Evolutionary conservation across 371 early-diverging fungal genomes (phyloP), one percentile per base, ranked within the genome.

Genomic region (Catenaria anguillulae): DNA sequence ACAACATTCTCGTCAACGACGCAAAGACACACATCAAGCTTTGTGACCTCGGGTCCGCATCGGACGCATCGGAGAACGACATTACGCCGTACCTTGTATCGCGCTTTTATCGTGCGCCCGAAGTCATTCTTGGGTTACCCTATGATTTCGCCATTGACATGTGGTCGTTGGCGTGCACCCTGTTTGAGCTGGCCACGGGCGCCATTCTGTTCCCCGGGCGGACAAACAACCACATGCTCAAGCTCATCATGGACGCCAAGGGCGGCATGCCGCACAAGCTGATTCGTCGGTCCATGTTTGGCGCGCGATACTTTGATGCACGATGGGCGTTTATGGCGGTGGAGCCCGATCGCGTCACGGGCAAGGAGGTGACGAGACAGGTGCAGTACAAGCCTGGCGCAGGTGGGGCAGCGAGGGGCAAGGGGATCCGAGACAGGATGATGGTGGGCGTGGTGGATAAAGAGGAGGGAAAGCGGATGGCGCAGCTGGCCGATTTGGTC

Each of bases 91-190:
- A 96, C 65, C 77, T 98, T 4, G 93, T 94, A 40, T 92, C 92
- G 59, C 82, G 99, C 55, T 99, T 95, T 78, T 99, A 99, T 69
- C 86, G 99, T 43, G 89, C 99, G 0, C 99, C 99, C 4, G 99
- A 99, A 75, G 87, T 99, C 66, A 84, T 95, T 54, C 71, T 97
- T n/a, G 96, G 96, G 0, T 66, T 91, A 33, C 76, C 87, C 0
- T 93, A 92, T 66, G 90, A 90, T 69, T 77, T 75, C 43, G 84
- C 88, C 2, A 75, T 95, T 59, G 97, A 99, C 70, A 85, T 98
- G 63, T 99, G 99, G 99, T 92, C 97, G 23, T 83, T 94, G n/a
- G 99, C 91, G 5, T 94, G 91, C 71, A 91, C 99, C 21, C 78
- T 99, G 35, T 98, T 90, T 63, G 99, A 99, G 76, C 73, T 99